Conservation (phyloP, 805 yeast genomes). For the Metschnikowia orientalis region DNA sequence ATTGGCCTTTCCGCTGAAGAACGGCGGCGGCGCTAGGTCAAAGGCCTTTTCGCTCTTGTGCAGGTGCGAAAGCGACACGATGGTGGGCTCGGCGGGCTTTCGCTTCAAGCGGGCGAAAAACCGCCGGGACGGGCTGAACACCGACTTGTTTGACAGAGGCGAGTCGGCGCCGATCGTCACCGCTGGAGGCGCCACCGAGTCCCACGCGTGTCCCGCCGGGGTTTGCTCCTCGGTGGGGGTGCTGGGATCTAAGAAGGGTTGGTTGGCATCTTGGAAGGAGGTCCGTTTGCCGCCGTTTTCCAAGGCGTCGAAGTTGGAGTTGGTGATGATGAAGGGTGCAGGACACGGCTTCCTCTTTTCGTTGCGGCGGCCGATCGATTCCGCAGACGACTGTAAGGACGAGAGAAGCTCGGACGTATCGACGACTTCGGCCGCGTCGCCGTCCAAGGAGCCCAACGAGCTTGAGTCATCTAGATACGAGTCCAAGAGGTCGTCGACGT, state of each 20-base stretch:
- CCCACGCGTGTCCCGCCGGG: too few relatives aligned
- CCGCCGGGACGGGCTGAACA: slow-evolving; percentile 38
- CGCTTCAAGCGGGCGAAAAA: slow-evolving; percentile 29
- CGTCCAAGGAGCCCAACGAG: slow-evolving; percentile 25
- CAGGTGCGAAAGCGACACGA: slow-evolving; percentile 29
- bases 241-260: too few relatives aligned
- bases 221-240: slow-evolving; percentile 2
- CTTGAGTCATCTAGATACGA: slow-evolving; percentile 37
- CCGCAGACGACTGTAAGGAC: slow-evolving; percentile 3
- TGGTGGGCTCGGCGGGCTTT: slow-evolving; percentile 22
- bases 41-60: slow-evolving; percentile 11
- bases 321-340: slow-evolving; percentile 13
- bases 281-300: too few relatives aligned
- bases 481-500: slow-evolving; percentile 40
- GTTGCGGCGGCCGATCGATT: slow-evolving; percentile 4
- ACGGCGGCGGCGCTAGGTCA: slow-evolving; percentile 37
- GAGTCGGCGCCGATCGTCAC: slow-evolving; percentile 39
- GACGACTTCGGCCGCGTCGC: slow-evolving; percentile 9
- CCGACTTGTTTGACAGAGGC: slow-evolving; percentile 28
- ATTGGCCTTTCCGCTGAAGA: slow-evolving; percentile 21
- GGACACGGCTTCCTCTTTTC: slow-evolving; percentile 11
- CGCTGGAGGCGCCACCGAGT: slow-evolving; percentile 22
- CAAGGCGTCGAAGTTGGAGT: slow-evolving; percentile 10
- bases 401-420: slow-evolving; percentile 6
- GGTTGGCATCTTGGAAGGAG: too few relatives aligned